Evolutionary conservation across 139 green algal genomes (phyloP).

Genomic region (Eudorina sp.): DNA sequence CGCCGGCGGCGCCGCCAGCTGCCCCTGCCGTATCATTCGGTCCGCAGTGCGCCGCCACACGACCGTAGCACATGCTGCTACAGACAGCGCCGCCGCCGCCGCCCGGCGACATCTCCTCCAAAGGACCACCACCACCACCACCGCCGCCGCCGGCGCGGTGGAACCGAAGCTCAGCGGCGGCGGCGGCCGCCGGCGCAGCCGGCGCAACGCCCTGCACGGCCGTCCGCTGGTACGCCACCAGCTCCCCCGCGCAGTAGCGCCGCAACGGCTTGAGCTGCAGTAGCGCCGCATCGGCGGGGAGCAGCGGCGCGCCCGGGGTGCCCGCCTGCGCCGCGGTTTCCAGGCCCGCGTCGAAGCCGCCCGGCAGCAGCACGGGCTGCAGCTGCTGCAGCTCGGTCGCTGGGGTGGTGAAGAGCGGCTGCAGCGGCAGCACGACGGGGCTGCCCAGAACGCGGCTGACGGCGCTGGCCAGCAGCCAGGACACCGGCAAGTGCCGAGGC

Average conservation of each 20-base stretch:
- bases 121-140: too few relatives aligned
- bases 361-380: slow-evolving; percentile 60
- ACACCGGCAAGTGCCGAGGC: slow-evolving; percentile 47
- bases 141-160: neutral
- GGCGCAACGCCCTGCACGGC: neutral
- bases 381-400: slow-evolving; percentile 42
- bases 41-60: slow-evolving; percentile 62
- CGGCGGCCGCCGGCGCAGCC: slow-evolving; percentile 12
- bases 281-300: slow-evolving; percentile 61
- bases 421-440: slow-evolving; percentile 70
- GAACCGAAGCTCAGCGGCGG: slow-evolving; percentile 21
- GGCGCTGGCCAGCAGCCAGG: slow-evolving; percentile 58
- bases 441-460: slow-evolving; percentile 69
- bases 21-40: slow-evolving; percentile 28
- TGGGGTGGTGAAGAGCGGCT: slow-evolving; percentile 65
- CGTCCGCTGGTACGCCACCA: slow-evolving; percentile 47
- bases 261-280: slow-evolving; percentile 72
- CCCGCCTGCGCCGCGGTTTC: slow-evolving; percentile 56
- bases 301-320: slow-evolving; percentile 61
- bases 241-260: slow-evolving; percentile 65
- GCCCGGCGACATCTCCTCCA: neutral
- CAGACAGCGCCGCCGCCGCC: neutral
- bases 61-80: slow-evolving; percentile 61
- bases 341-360: slow-evolving; percentile 49
- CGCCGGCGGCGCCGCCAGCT: neutral